phyloP scores from a whole-genome alignment of 352 stramenopile species.

The Phytopythium boreale region DNA sequence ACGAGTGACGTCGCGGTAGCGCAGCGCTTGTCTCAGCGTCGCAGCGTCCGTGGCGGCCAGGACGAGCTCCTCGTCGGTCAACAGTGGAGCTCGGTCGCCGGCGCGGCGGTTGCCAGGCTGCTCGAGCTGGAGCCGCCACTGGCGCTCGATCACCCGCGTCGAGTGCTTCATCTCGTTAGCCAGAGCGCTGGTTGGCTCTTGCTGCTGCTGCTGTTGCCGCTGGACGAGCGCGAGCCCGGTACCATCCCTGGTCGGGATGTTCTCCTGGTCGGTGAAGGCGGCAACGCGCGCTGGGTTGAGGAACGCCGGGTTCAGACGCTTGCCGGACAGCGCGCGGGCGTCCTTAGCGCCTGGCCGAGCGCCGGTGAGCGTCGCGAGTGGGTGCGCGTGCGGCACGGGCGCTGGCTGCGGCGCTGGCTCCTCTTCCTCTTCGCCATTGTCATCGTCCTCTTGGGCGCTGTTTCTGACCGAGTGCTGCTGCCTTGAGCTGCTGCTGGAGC shows the following conservation, averaged over 20 bases:
- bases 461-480: not conserved
- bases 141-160: conserved; percentile 32
- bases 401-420: conserved; percentile 26
- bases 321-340: conserved; percentile 2
- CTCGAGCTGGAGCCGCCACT: conserved; percentile 27
- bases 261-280: conserved; percentile 26
- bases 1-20: not conserved
- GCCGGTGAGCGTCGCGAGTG: conserved; percentile 30
- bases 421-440: conserved; percentile 21
- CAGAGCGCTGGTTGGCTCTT: conserved; percentile 3
- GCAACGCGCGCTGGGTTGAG: conserved; percentile 39
- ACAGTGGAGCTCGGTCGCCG: not conserved
- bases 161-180: conserved; percentile 33
- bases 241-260: conserved; percentile 3
- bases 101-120: conserved; percentile 10
- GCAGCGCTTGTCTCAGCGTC: conserved; percentile 11
- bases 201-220: conserved; percentile 1
- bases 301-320: conserved; percentile 56
- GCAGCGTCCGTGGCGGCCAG: conserved; percentile 57
- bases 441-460: not conserved
- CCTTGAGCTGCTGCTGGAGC: not conserved
- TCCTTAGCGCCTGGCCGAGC: conserved; percentile 8
- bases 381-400: conserved; percentile 52
- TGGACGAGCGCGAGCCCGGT: not conserved
- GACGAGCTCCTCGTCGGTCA: conserved; percentile 34